These are phyloP conservation scores for Brassica nigra DNA, from an alignment of 345 rosid species.

Conservation along the genomic window DNA sequence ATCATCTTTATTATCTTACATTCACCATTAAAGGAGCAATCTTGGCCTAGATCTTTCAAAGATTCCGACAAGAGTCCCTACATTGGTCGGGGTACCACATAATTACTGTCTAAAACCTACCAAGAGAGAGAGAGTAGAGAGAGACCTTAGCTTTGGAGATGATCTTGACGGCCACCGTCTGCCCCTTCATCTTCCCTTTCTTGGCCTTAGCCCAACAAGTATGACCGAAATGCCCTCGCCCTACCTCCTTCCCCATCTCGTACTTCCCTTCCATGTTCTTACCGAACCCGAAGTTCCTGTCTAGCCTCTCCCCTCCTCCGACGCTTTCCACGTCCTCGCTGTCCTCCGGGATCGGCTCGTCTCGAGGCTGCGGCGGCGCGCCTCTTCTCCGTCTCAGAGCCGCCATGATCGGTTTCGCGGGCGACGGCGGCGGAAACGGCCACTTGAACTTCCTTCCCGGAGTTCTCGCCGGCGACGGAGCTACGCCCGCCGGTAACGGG, in stretches of 20 bases:
- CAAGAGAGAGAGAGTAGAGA: neutral
- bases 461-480: conserved; percentile 85
- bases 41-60: neutral
- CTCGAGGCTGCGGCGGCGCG: conserved; percentile 51
- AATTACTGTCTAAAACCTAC: neutral
- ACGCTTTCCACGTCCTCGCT: conserved; percentile 21
- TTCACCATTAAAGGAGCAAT: neutral
- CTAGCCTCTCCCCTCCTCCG: conserved; percentile 48
- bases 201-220: conserved; percentile 87
- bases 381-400: conserved; percentile 61
- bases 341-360: conserved; percentile 73
- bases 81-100: conserved; percentile 1
- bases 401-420: conserved; percentile 90
- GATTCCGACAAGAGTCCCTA: conserved; percentile 9
- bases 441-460: conserved; percentile 85
- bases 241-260: conserved; percentile 85
- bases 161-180: conserved; percentile 85
- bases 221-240: conserved; percentile 98
- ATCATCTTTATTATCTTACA: neutral
- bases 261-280: conserved; percentile 73
- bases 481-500: conserved; percentile 79
- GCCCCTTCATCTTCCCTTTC: conserved; percentile 82
- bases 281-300: conserved; percentile 82
- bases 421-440: conserved; percentile 98
- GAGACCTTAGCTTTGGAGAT: conserved; percentile 83